Conservation (phyloP, 768 basidiomycete genomes). For the Tricholoma saponaceum region DNA sequence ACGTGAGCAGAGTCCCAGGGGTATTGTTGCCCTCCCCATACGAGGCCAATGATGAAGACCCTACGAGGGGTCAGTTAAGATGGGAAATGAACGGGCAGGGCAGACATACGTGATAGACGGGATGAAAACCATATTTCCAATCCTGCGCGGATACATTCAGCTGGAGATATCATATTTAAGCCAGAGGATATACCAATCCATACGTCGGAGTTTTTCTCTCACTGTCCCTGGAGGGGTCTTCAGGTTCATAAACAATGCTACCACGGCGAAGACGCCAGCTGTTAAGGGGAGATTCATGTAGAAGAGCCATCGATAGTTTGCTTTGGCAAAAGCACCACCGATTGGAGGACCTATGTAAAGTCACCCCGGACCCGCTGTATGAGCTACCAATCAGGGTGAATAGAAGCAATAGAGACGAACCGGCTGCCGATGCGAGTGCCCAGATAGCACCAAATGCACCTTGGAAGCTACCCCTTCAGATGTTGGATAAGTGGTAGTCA, state of each 20-base stretch:
- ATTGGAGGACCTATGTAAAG: conserved; percentile 27
- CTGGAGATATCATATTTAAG: background rate
- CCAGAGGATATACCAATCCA: conserved; percentile 41
- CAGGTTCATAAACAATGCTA: conserved; percentile 10
- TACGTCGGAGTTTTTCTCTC: conserved; percentile 27
- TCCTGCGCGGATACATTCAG: conserved; percentile 5
- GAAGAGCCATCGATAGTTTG: background rate
- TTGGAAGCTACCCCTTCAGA: conserved; percentile 29
- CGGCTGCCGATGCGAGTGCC: conserved; percentile 29
- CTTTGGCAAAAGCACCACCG: conserved; percentile 21
- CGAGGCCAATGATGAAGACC: conserved; percentile 34
- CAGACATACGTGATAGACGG: conserved; percentile 22
- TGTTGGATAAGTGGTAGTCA: background rate
- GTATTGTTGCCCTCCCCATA: conserved; percentile 44
- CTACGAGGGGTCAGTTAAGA: background rate
- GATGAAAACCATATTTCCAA: conserved; percentile 40
- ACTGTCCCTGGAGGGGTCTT: conserved; percentile 26
- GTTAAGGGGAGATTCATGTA: background rate
- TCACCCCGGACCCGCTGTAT: background rate
- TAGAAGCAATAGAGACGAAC: conserved; percentile 22
- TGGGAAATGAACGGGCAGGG: background rate
- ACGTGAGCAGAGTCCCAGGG: conserved; percentile 37
- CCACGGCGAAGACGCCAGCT: background rate
- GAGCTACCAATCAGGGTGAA: background rate
- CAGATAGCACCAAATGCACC: conserved; percentile 36